phyloP scores from a whole-genome alignment of 441 rosid species.

The Mallotus japonicus region DNA sequence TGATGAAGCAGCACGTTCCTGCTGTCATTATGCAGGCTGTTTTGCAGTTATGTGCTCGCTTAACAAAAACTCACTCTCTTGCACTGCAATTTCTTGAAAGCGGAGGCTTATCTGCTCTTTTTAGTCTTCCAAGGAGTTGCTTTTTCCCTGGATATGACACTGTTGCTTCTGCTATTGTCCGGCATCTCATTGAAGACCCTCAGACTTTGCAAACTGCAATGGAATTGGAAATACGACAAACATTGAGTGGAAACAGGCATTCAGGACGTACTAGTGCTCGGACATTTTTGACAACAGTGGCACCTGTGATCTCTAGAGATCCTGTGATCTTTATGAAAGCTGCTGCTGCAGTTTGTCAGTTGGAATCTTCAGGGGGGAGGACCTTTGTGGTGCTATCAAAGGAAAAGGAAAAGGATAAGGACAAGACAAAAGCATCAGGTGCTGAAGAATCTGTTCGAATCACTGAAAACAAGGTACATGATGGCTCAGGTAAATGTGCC shows the following conservation, averaged over 20 bases:
- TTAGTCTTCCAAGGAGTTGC: constrained; percentile 79
- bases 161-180: constrained; percentile 79
- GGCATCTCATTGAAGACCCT: constrained; percentile 97
- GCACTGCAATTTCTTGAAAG: constrained; percentile 87
- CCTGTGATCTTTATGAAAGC: constrained; percentile 90
- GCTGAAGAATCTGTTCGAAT: constrained; percentile 74
- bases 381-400: constrained; percentile 67
- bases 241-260: constrained; percentile 70
- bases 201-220: constrained; percentile 94
- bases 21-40: constrained; percentile 94
- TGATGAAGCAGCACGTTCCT: constrained; percentile 82
- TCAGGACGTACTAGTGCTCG: constrained; percentile 67
- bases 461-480: constrained; percentile 71
- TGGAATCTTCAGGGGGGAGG: constrained; percentile 92
- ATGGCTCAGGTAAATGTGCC: constrained; percentile 73
- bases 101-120: constrained; percentile 78
- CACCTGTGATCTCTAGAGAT: constrained; percentile 93
- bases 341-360: constrained; percentile 73
- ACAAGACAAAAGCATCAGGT: constrained; percentile 58
- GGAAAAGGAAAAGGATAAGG: constrained; percentile 79
- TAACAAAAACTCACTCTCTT: constrained; percentile 77
- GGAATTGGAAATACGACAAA: constrained; percentile 94
- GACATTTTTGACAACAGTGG: constrained; percentile 80
- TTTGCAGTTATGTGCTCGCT: constrained; percentile 87
- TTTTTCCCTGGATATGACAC: constrained; percentile 92